Evolutionary conservation across 768 basidiomycete genomes (phyloP).

Genomic region (Pluteus cervinus): DNA sequence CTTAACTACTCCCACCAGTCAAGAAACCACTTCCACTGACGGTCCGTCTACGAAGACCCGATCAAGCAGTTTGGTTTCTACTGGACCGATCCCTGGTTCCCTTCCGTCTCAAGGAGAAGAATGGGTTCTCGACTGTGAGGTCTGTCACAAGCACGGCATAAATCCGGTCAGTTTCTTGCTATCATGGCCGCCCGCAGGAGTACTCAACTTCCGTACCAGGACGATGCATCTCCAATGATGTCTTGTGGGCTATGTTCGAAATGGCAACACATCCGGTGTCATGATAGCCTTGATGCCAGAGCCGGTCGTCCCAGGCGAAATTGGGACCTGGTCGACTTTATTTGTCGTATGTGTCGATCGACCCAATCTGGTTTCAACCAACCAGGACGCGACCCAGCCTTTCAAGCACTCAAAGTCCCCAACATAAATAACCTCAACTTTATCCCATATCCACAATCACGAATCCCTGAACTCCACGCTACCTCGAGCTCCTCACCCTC

Average conservation of each 20-base stretch:
- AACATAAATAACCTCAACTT: too few relatives aligned
- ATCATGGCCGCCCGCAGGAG: neutral
- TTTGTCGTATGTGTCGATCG: slow-evolving; percentile 54
- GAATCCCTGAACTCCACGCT: too few relatives aligned
- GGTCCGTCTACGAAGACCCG: too few relatives aligned
- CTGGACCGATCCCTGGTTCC: slow-evolving; percentile 33
- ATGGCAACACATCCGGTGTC: slow-evolving; percentile 90
- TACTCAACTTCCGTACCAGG: slow-evolving; percentile 36
- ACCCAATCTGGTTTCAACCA: slow-evolving; percentile 1
- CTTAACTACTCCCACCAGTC: too few relatives aligned
- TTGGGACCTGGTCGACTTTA: slow-evolving; percentile 84
- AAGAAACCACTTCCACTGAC: too few relatives aligned
- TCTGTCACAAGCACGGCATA: slow-evolving; percentile 66
- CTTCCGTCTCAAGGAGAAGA: slow-evolving; percentile 54
- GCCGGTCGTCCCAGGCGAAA: slow-evolving; percentile 65
- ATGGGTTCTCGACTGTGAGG: slow-evolving; percentile 88
- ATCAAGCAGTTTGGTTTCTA: too few relatives aligned
- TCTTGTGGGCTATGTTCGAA: slow-evolving; percentile 76
- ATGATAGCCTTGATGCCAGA: slow-evolving; percentile 62
- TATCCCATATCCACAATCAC: too few relatives aligned
- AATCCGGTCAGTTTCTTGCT: slow-evolving; percentile 71
- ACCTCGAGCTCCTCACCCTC: too few relatives aligned
- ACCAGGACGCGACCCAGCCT: too few relatives aligned
- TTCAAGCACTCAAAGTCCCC: too few relatives aligned
- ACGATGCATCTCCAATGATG: slow-evolving; percentile 73